Evolutionary conservation across 805 yeast species (phyloP), one percentile per base, ranked within the genome.

Genomic region (Zygoascus biomembranicola): DNA sequence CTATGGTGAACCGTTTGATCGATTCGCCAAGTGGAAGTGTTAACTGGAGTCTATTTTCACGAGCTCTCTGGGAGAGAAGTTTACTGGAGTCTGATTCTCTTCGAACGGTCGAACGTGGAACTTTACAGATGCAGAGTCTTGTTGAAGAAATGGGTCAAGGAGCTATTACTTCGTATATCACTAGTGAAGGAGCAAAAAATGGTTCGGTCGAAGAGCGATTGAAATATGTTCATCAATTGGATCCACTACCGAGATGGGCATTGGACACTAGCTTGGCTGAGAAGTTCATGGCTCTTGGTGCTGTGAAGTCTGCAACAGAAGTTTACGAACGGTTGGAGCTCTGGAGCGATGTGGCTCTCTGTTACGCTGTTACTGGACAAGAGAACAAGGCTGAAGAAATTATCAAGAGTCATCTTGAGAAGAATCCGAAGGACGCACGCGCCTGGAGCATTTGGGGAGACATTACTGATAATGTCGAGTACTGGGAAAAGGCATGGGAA

Each of bases 41-140:
- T 16, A 85, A 87, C 66, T 90, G 96, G 90, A 70, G 86, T 1
- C 67, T 92, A 2, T 89, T 83, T 62, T 80, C 90, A 1, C 76
- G 90, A 57, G 86, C 95, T 0, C 72, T 94, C 45, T 94, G 97
- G 97, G 87, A 85, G 63, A 79, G 98, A 66, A 88, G 97, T 8
- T 62, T 87, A 19, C 72, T 90, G 39, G 99, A 94, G 66, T 79
- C 96, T 0, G 76, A 77, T 49, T 83, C 82, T 59, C 81, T 95
- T 1, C 83, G 86, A 65, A 92, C 97, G 1, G 84, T 92, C 23
- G 98, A 94, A 70, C 78, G 99, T 66, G 98, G 98, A 50, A 82
- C 90, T 4, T 73, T 94, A 50, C 99, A 94, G 69, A 83, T 94
- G 84, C 92, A 90, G 52, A 84, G 95, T 2, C 73, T 94, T 44